phyloP scores from a whole-genome alignment of 192 early-diverging fungal genomes.

The Podila horticola region DNA sequence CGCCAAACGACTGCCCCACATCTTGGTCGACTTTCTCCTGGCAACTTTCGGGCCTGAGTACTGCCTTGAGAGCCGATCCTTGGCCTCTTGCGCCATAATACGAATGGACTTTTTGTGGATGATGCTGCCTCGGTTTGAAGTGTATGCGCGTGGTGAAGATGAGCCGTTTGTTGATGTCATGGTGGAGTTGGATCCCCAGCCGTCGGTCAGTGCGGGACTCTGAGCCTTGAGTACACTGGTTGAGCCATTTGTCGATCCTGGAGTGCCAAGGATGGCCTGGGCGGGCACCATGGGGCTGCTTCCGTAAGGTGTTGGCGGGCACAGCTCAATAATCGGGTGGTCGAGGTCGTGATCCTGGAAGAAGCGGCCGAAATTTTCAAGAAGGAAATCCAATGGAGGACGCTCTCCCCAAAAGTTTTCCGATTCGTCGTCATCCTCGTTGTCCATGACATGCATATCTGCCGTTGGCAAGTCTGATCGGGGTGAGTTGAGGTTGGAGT shows the following conservation, averaged over 20 bases:
- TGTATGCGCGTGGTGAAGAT: conserved; percentile 9
- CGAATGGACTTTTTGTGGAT: conserved; percentile 64
- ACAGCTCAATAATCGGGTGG: conserved; percentile 68
- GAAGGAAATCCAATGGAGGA: conserved; percentile 73
- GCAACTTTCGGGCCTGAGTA: conserved; percentile 47
- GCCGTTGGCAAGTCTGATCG: conserved; percentile 12
- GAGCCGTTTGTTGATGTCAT: conserved; percentile 29
- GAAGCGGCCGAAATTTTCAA: conserved; percentile 74
- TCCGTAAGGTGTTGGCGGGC: conserved; percentile 22
- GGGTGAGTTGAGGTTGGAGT: conserved; percentile 40
- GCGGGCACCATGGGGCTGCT: conserved; percentile 43
- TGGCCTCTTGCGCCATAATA: conserved; percentile 61
- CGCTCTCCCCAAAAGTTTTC: conserved; percentile 65
- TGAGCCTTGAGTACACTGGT: conserved; percentile 32
- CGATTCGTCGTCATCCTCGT: conserved; percentile 25
- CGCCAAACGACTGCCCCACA: conserved; percentile 60
- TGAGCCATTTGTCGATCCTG: conserved; percentile 12
- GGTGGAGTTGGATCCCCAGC: conserved; percentile 46
- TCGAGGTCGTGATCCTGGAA: conserved; percentile 83
- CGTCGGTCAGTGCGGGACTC: conserved; percentile 44
- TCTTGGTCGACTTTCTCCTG: conserved; percentile 60
- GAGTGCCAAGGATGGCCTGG: conserved; percentile 26
- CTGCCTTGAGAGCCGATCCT: conserved; percentile 51
- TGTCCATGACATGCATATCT: conserved; percentile 20
- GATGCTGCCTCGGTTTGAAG: conserved; percentile 38